Percentiles rank a stretch among this genome's conserved stretches.
phyloP scores from a whole-genome alignment of 2,329 filamentous ascomycete genomes.

The Blastomyces gilchristii region DNA sequence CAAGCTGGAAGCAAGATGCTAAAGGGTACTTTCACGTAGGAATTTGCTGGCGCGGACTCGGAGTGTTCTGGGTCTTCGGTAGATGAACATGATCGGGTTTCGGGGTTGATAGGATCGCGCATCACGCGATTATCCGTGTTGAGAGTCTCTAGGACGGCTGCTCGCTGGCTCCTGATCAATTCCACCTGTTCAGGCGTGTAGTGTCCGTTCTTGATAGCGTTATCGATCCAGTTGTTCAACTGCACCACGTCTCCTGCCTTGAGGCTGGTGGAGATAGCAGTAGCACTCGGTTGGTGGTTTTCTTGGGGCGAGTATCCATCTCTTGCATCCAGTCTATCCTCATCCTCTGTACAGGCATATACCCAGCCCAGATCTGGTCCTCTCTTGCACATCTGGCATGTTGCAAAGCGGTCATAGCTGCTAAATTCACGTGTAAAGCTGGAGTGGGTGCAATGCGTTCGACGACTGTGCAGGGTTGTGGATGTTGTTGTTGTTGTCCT shows the following conservation, averaged over 20 bases:
- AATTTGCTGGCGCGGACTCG: neutral
- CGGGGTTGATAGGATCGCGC: neutral
- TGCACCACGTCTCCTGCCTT: constrained; percentile 11
- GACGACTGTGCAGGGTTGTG: constrained; percentile 7
- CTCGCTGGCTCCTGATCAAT: constrained; percentile 34
- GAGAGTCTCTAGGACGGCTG: constrained; percentile 20
- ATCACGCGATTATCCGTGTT: neutral
- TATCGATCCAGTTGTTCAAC: constrained; percentile 33
- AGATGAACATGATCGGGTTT: neutral
- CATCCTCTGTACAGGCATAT: constrained; percentile 61
- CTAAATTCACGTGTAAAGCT: constrained; percentile 54
- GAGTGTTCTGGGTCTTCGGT: neutral
- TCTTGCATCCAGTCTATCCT: constrained; percentile 34
- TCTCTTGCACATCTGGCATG: constrained; percentile 50
- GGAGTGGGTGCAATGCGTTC: constrained; percentile 52
- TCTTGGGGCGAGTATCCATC: constrained; percentile 23
- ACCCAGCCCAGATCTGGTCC: constrained; percentile 57
- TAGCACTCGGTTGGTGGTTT: neutral
- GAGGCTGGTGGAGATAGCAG: constrained; percentile 7
- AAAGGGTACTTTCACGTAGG: neutral
- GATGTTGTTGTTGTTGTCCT: neutral
- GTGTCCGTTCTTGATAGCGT: constrained; percentile 33
- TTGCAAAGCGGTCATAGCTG: constrained; percentile 33
- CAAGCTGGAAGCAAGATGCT: neutral
- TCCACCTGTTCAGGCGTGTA: constrained; percentile 37